Evolutionary conservation across 306 rosid genomes (phyloP).

Genomic region (Lathyrus oleraceus): DNA sequence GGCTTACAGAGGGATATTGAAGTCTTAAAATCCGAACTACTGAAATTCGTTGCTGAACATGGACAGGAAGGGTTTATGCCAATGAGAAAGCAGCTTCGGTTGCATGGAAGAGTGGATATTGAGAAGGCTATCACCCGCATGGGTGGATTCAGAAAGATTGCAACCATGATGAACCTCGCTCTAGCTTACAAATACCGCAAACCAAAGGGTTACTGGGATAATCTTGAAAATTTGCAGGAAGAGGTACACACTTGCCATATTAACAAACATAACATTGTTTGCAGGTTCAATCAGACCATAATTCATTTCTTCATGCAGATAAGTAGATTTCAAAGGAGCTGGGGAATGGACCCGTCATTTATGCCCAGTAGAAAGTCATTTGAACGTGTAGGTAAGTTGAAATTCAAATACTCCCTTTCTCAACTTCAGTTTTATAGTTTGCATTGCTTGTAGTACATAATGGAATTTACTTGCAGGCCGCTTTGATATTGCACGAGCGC

Average conservation of each 20-base stretch:
- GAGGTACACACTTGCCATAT: slow-evolving; percentile 49
- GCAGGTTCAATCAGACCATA: not conserved
- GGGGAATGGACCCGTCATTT: slow-evolving; percentile 90
- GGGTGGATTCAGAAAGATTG: slow-evolving; percentile 91
- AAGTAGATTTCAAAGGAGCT: slow-evolving; percentile 72
- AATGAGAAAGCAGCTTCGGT: slow-evolving; percentile 87
- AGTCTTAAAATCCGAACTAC: slow-evolving; percentile 71
- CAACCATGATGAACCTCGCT: slow-evolving; percentile 75
- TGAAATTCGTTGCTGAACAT: slow-evolving; percentile 68
- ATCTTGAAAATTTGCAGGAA: slow-evolving; percentile 66
- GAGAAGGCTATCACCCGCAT: slow-evolving; percentile 87
- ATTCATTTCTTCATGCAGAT: slow-evolving; percentile 55
- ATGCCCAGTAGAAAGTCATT: slow-evolving; percentile 98
- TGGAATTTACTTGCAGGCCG: slow-evolving; percentile 57
- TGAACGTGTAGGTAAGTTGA: slow-evolving; percentile 82
- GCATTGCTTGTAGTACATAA: not conserved
- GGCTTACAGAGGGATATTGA: slow-evolving; percentile 83
- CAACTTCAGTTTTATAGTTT: slow-evolving; percentile 7
- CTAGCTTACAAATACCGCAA: slow-evolving; percentile 85
- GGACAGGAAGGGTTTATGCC: slow-evolving; percentile 98
- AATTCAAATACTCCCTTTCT: slow-evolving; percentile 6
- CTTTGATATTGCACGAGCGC: slow-evolving; percentile 82
- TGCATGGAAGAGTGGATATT: slow-evolving; percentile 79
- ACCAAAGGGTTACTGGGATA: slow-evolving; percentile 95
- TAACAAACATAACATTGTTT: slow-evolving; percentile 8